phyloP scores from a whole-genome alignment of 805 yeast genomes.

The Diddensiella caesifluorescens region DNA sequence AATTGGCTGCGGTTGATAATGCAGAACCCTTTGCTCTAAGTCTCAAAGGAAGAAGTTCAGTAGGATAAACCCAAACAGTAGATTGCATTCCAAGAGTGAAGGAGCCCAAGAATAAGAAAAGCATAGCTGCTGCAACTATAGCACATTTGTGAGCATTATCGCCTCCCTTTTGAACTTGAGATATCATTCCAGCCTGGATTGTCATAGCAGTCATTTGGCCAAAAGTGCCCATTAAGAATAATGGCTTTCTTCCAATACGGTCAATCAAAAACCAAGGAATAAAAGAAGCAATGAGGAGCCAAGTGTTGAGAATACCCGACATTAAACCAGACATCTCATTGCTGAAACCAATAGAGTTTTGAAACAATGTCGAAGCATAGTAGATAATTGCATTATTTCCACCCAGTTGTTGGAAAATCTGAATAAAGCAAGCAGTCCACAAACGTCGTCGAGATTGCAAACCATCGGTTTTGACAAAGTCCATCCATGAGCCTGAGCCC shows the following conservation, averaged over 20 bases:
- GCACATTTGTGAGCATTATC: conserved; percentile 6
- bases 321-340: conserved; percentile 8
- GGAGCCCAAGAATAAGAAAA: conserved; percentile 2
- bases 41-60: conserved; percentile 24
- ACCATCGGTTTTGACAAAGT: conserved; percentile 7
- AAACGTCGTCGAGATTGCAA: conserved; percentile 11
- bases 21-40: conserved; percentile 15
- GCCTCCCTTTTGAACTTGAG: conserved; percentile 7
- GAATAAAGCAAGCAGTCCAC: conserved; percentile 12
- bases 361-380: conserved; percentile 15
- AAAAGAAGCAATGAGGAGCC: conserved; percentile 15
- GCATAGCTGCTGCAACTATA: conserved; percentile 4
- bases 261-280: conserved; percentile 12
- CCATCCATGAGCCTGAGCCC: conserved; percentile 12
- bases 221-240: conserved; percentile 9
- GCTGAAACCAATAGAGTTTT: conserved; percentile 13
- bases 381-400: conserved; percentile 7
- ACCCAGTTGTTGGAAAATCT: conserved; percentile 10
- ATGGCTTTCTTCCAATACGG: conserved; percentile 9
- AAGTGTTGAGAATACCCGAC: conserved; percentile 11
- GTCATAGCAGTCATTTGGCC: conserved; percentile 12
- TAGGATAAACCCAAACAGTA: conserved; percentile 24
- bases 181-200: conserved; percentile 11
- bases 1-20: conserved; percentile 13
- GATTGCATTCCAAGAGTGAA: conserved; percentile 6